Percentiles rank a stretch among this genome's conserved stretches.
Evolutionary conservation across 306 rosid genomes (phyloP).

Genomic region (Oemleria cerasiformis): DNA sequence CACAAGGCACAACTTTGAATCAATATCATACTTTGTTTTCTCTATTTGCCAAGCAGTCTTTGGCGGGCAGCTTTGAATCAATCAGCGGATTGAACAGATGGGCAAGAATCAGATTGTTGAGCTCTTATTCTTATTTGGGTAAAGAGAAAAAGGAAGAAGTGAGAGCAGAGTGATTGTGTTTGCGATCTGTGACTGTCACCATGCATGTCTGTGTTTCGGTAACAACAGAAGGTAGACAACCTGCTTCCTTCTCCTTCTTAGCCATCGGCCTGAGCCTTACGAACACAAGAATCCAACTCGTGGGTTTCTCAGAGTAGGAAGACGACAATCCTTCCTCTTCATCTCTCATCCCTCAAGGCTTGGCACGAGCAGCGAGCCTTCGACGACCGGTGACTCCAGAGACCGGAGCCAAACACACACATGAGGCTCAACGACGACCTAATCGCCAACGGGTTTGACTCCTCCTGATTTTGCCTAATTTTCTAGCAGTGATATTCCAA

Average conservation of each 20-base stretch:
- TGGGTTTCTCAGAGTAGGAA: slow-evolving; percentile 36
- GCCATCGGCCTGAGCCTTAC: slow-evolving; percentile 93
- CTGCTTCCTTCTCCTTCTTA: slow-evolving; percentile 72
- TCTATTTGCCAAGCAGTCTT: not conserved
- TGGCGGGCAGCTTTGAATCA: slow-evolving; percentile 12
- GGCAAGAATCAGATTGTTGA: slow-evolving; percentile 5
- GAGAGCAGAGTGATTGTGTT: not conserved
- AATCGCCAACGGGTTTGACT: slow-evolving; percentile 38
- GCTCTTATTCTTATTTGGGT: not conserved
- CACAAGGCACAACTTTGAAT: not conserved
- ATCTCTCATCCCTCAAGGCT: slow-evolving; percentile 28
- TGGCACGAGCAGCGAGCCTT: slow-evolving; percentile 25
- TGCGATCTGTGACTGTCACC: not conserved
- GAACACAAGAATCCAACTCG: slow-evolving; percentile 68
- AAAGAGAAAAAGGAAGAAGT: not conserved
- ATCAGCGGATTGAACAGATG: not conserved
- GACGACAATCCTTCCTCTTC: slow-evolving; percentile 47
- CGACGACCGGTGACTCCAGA: slow-evolving; percentile 35
- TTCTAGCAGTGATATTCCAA: not conserved
- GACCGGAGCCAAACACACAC: slow-evolving; percentile 33
- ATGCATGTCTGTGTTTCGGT: not conserved
- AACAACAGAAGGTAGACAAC: slow-evolving; percentile 21
- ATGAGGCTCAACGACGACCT: slow-evolving; percentile 52
- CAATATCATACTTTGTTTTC: not conserved
- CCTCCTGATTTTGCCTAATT: not conserved